A percentile compares a stretch with the other conserved stretches of the same genome.
phyloP scores from a whole-genome alignment of 495 filamentous ascomycete species.

The Aspergillus saccharolyticus region DNA sequence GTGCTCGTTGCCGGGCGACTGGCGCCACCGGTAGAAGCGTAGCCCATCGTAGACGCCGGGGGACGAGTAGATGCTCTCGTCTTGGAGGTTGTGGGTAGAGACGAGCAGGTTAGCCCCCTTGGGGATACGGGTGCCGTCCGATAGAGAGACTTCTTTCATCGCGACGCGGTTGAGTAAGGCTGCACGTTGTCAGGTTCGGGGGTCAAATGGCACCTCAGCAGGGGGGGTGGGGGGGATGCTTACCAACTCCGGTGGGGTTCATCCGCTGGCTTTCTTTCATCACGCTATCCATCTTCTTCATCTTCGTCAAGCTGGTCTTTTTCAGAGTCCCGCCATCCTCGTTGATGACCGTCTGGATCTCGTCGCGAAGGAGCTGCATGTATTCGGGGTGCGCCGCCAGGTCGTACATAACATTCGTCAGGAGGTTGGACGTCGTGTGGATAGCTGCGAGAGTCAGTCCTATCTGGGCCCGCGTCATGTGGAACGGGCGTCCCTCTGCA shows the following conservation, averaged over 20 bases:
- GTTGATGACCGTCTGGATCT: conserved; percentile 30
- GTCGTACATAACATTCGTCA: conserved; percentile 40
- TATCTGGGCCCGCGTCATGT: conserved; percentile 27
- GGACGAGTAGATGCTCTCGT: conserved; percentile 40
- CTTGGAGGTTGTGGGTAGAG: conserved; percentile 28
- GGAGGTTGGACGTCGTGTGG: conserved; percentile 39
- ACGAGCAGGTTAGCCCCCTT: conserved; percentile 34
- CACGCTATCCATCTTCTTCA: conserved; percentile 46
- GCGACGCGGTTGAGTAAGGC: conserved; percentile 42
- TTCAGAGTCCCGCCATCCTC: conserved; percentile 36
- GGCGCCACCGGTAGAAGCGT: conserved; percentile 42
- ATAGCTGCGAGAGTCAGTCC: conserved; percentile 40
- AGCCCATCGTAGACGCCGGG: conserved; percentile 42
- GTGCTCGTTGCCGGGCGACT: conserved; percentile 38
- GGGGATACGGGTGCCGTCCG: conserved; percentile 31
- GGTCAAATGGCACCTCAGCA: background rate
- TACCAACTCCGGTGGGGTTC: conserved; percentile 32
- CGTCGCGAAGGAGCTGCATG: conserved; percentile 32
- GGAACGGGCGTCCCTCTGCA: conserved; percentile 15
- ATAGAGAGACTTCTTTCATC: conserved; percentile 25
- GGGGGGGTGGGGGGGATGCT: conserved; percentile 11
- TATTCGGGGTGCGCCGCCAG: conserved; percentile 34
- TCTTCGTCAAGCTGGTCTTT: conserved; percentile 44
- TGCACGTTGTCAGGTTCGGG: conserved; percentile 12
- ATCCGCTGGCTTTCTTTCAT: conserved; percentile 36